Base-by-base conservation (phyloP, 768 basidiomycete genomes). In the Amanita exitialis region DNA sequence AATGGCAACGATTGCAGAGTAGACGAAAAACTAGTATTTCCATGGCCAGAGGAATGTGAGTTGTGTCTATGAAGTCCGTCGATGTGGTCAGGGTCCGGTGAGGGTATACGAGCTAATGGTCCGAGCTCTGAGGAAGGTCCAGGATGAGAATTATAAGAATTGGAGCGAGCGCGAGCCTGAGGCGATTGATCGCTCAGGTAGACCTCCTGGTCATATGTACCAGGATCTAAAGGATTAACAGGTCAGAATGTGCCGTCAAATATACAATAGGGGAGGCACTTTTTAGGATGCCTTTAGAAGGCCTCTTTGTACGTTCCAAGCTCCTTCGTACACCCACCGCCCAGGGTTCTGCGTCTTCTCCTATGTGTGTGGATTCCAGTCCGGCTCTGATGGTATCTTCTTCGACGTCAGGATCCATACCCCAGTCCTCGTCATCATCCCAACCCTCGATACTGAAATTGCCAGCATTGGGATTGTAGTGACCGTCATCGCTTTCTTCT, bases 231-330 rank as follows among this genome's bases (percentile, higher is more conserved):
- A 44, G 32, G 28, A 46, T 54, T 13, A 37, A 39, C 6, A 47
- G 54, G 47, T 39, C 37, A 38, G 23, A 52, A 53, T 12, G 7
- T 23, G 32, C 20, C 34, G 44, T 7, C 23, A 42, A 16, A 55
- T 43, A 34, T 7, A 50, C 18, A 48, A 50, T 53, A 30, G 42
- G 32, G 53, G 28, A 78, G 83, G 63, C 66, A 90, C 90, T 66
- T 73, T 97, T 99, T 55, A 99, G 68, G 52, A 99, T 97, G 18
- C 95, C 91, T 65, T 76, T 89, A 25, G 80, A 68, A 3, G 90
- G 92, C 56, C 69, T 59, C 57, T 77, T 70, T 35, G 74, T 68
- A 66, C 79, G 70, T 71, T 94, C 84, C 23, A 84, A 58, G 62
- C 84, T 85, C 58, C 86, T 68, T 58, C 90, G 79, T 53, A 91